Evolutionary conservation across 176 grass and related monocot species (phyloP).

Genomic region (Lolium rigidum): DNA sequence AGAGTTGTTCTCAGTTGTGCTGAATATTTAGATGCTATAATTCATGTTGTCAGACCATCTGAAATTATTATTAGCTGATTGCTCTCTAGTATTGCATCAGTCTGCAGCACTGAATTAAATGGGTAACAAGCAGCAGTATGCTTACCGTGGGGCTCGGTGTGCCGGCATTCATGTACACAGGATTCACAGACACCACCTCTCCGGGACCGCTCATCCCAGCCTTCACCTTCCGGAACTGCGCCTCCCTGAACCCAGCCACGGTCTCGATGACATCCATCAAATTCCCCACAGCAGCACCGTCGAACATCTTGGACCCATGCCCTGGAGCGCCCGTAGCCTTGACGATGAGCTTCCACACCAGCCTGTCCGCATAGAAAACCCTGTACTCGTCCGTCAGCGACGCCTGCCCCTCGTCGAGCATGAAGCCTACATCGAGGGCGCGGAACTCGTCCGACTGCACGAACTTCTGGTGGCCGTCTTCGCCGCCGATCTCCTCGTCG

Average conservation of each 20-base stretch:
- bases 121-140: not conserved
- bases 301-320: constrained; percentile 83
- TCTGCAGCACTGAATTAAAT: not conserved
- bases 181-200: constrained; percentile 79
- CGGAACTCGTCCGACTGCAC: constrained; percentile 65
- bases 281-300: constrained; percentile 73
- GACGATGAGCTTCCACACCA: constrained; percentile 68
- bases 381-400: constrained; percentile 76
- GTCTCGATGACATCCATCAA: constrained; percentile 75
- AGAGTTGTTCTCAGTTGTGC: too few relatives aligned
- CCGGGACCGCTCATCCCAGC: constrained; percentile 53
- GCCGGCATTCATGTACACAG: constrained; percentile 88
- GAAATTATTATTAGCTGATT: not conserved
- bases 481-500: constrained; percentile 81
- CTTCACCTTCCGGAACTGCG: constrained; percentile 75
- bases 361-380: constrained; percentile 84
- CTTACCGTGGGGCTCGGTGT: constrained; percentile 78
- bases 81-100: not conserved
- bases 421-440: constrained; percentile 72
- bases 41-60: not conserved
- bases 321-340: constrained; percentile 69
- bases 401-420: constrained; percentile 93
- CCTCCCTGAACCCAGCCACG: constrained; percentile 66
- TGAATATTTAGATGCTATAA: not conserved
- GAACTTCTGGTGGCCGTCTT: constrained; percentile 63